These are phyloP conservation scores for Populus ilicifolia DNA, from an alignment of 345 rosid genomes.

Conservation along the genomic window DNA sequence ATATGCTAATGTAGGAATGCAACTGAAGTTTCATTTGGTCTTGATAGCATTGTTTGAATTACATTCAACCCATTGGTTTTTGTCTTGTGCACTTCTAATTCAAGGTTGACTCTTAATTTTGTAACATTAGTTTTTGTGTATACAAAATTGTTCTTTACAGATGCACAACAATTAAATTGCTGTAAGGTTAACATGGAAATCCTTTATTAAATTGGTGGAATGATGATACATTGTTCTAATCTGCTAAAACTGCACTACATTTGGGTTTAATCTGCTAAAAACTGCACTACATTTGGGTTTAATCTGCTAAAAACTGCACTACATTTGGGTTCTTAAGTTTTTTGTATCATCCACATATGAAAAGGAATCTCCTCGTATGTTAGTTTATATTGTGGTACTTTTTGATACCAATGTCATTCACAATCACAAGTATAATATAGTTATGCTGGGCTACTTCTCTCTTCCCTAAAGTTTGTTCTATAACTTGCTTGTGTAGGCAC, in stretches of 20 bases:
- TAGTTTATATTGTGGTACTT: not conserved
- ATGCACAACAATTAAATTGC: not conserved
- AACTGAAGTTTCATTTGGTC: not conserved
- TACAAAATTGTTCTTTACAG: not conserved
- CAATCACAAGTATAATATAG: not conserved
- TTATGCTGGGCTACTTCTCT: constrained; percentile 1
- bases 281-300: too few species aligned
- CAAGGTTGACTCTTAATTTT: not conserved
- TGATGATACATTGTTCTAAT: not conserved
- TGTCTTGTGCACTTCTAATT: not conserved
- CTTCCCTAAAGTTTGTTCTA: constrained; percentile 1
- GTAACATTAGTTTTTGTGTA: not conserved
- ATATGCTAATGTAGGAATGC: not conserved
- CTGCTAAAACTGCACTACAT: not conserved
- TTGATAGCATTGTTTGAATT: not conserved
- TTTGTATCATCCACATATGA: not conserved
- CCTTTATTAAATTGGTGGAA: not conserved
- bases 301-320: not conserved
- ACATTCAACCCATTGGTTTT: not conserved
- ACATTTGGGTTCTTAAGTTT: not conserved
- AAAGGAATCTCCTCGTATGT: not conserved
- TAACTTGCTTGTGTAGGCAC: constrained; percentile 54
- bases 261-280: too few species aligned
- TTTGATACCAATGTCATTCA: not conserved
- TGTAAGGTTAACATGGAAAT: not conserved